Conservation (phyloP, 805 yeast genomes). For the Zygosaccharomyces bailii region DNA sequence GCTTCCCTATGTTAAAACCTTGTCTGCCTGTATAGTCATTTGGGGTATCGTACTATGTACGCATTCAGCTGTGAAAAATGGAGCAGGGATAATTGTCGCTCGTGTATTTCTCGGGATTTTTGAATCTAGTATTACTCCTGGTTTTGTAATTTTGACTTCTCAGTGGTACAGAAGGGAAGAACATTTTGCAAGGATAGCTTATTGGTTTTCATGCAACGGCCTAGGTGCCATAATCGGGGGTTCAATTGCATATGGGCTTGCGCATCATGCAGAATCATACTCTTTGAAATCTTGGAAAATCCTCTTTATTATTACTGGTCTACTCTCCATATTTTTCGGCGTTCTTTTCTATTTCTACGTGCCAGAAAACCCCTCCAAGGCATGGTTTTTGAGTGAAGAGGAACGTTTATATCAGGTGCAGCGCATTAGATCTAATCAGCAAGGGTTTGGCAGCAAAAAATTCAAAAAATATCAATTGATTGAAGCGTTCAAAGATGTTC, state of each 20-base stretch:
- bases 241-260: conserved; percentile 47
- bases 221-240: conserved; percentile 46
- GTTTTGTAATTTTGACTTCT: conserved; percentile 43
- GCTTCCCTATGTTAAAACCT: conserved; percentile 42
- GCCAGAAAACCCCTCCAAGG: conserved; percentile 45
- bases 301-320: conserved; percentile 50
- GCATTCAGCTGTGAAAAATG: conserved; percentile 32
- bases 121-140: conserved; percentile 45
- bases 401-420: conserved; percentile 42
- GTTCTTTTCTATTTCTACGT: conserved; percentile 39
- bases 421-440: conserved; percentile 43
- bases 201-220: conserved; percentile 45
- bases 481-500: conserved; percentile 42
- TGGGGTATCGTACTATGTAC: conserved; percentile 39
- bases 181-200: conserved; percentile 37
- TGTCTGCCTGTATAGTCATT: conserved; percentile 31
- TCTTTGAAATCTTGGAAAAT: conserved; percentile 48
- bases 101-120: conserved; percentile 42
- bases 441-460: conserved; percentile 45
- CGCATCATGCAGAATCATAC: conserved; percentile 25
- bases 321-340: conserved; percentile 47
- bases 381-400: conserved; percentile 39
- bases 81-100: conserved; percentile 7
- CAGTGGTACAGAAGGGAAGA: conserved; percentile 46
- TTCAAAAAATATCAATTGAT: conserved; percentile 45